Conservation (phyloP, 139 green algal species). For the Chlorella sorokiniana region DNA sequence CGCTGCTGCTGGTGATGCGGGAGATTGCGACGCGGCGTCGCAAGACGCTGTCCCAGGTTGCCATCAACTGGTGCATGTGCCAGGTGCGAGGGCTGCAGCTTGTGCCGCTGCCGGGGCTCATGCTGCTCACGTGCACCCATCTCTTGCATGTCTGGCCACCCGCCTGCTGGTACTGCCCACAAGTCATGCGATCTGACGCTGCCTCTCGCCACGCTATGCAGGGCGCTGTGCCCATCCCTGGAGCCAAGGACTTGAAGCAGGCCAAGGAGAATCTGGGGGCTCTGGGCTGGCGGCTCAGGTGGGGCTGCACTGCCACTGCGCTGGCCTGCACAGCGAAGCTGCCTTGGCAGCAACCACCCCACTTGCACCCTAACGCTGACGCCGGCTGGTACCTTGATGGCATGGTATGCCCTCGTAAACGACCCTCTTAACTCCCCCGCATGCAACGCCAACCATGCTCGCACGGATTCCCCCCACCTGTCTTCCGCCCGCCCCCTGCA, state of each 20-base stretch:
- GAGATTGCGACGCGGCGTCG: slow-evolving; percentile 61
- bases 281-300: slow-evolving; percentile 74
- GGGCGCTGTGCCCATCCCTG: slow-evolving; percentile 93
- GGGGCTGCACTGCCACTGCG: too few species aligned
- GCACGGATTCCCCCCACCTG: neutral
- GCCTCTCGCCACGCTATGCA: slow-evolving; percentile 41
- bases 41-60: slow-evolving; percentile 83
- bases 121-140: too few species aligned
- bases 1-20: slow-evolving; percentile 66
- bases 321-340: too few species aligned
- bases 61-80: slow-evolving; percentile 95
- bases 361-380: too few species aligned
- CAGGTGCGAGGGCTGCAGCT: slow-evolving; percentile 39
- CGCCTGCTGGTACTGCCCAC: neutral
- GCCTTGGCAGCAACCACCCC: too few species aligned
- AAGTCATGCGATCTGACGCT: neutral
- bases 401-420: too few species aligned
- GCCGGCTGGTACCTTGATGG: too few species aligned
- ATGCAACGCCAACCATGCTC: neutral
- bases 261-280: slow-evolving; percentile 68
- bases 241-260: slow-evolving; percentile 84
- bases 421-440: neutral
- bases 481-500: neutral
- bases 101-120: too few species aligned
- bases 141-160: too few species aligned